phyloP scores from a whole-genome alignment of 2,329 filamentous ascomycete genomes.

The Meredithiella fracta region DNA sequence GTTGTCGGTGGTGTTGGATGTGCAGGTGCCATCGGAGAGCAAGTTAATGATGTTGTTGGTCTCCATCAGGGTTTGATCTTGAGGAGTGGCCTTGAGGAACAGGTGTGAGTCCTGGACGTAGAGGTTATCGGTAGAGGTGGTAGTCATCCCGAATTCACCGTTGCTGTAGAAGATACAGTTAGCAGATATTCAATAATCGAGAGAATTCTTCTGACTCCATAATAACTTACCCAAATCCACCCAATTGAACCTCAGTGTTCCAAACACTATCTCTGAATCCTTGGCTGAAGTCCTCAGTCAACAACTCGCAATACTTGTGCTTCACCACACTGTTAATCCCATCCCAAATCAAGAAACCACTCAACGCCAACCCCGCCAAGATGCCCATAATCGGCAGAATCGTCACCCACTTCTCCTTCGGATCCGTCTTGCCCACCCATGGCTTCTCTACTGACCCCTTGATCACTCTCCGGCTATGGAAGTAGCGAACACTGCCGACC shows the following conservation, averaged over 20 bases:
- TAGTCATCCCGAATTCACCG: conserved; percentile 67
- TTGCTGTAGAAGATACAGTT: conserved; percentile 34
- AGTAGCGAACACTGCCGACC: conserved; percentile 37
- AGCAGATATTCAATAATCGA: no score
- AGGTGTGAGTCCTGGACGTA: conserved; percentile 54
- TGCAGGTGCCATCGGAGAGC: conserved; percentile 48
- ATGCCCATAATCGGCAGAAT: conserved; percentile 63
- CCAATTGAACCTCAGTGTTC: conserved; percentile 59
- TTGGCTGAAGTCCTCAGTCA: conserved; percentile 48
- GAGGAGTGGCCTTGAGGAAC: conserved; percentile 61
- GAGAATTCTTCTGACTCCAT: no score
- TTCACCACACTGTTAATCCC: conserved; percentile 54
- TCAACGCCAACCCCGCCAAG: conserved; percentile 47
- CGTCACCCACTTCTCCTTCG: conserved; percentile 73
- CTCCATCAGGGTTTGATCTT: conserved; percentile 49
- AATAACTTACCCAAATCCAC: conserved; percentile 54
- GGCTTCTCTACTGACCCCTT: conserved; percentile 62
- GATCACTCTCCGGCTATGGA: conserved; percentile 55
- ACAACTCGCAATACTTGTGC: conserved; percentile 54
- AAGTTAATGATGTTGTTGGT: conserved; percentile 54
- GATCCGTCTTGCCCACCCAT: conserved; percentile 57
- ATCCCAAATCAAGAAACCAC: conserved; percentile 59
- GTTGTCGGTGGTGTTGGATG: conserved; percentile 35
- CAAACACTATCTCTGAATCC: conserved; percentile 46
- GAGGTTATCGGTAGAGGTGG: conserved; percentile 53